Percentiles rank a stretch among this genome's conserved stretches.
Conservation (phyloP, 2,329 filamentous ascomycete species). For the Shiraia bambusicola region DNA sequence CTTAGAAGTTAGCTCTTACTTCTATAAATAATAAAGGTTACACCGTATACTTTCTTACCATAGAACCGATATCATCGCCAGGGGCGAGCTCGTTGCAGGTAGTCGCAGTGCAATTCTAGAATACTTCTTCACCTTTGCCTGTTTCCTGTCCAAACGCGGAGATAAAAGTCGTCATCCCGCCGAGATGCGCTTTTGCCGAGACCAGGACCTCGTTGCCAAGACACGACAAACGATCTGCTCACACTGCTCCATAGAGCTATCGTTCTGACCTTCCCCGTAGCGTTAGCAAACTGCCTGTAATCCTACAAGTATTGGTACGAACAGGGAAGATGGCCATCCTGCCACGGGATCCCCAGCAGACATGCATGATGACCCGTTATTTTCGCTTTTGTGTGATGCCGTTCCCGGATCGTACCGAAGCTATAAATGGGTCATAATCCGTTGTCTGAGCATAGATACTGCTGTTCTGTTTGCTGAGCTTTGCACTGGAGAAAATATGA, state of each 20-base stretch:
- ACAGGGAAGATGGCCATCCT: conserved; percentile 6
- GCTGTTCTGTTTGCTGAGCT: conserved; percentile 7
- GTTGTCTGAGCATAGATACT: not conserved
- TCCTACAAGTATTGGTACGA: conserved; percentile 4
- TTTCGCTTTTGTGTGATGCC: conserved; percentile 1
- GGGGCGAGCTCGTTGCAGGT: too few relatives aligned
- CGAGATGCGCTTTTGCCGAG: conserved; percentile 8
- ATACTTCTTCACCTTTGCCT: too few relatives aligned
- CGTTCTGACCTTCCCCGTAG: conserved; percentile 34
- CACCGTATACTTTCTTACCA: too few relatives aligned
- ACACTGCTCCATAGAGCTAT: conserved; percentile 18
- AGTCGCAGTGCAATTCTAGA: too few relatives aligned
- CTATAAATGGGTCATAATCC: conserved; percentile 17
- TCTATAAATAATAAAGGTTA: too few relatives aligned
- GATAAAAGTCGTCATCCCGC: not conserved
- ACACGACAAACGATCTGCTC: conserved; percentile 13
- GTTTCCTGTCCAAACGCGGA: too few relatives aligned
- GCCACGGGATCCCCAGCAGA: too few relatives aligned
- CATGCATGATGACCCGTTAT: conserved; percentile 18
- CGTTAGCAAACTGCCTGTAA: conserved; percentile 26
- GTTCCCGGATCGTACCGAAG: not conserved
- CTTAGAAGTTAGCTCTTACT: too few relatives aligned
- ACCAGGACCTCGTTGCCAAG: conserved; percentile 27
- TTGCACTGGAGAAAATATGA: conserved; percentile 24
- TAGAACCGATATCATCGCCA: too few relatives aligned